Evolutionary conservation across 164 flowering plant genomes (phyloP), one percentile per base, ranked within the genome.

Genomic region (Magnolia officinalis): DNA sequence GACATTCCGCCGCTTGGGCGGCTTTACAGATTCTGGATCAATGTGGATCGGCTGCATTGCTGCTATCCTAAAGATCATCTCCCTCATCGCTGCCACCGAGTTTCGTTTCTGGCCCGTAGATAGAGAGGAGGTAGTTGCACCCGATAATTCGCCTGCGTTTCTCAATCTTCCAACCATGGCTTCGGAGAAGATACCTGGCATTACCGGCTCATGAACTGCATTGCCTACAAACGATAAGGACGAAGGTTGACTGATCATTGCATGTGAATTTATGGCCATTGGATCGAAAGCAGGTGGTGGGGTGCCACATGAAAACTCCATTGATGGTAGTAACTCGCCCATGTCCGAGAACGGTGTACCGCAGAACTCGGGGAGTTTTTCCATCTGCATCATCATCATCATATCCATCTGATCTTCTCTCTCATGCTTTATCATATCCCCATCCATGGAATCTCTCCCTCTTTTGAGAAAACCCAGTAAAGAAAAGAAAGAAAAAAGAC

Each of bases 21-120:
- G 87, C 80, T 86, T 89, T 64, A 89, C 84, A 0, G 91, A 82
- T 69, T 87, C 90, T 31, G 90, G 91, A 74, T 89, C 91, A 19
- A 89, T 89, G 78, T 89, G 85, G 63, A 89, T 83, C 18, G 91
- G 91, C 74, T 89, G 91, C 91, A 89, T 89, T 16, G 85, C 89
- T 2, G 91, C 91, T 0, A 89, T 85, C 20, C 90, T 74, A 70
- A 87, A 89, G 6, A 89, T 89, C 91, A 87, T 86, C 80, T 89
- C 91, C 65, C 89, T 84, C 91, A 89, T 87, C 2, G 88, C 81
- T 2, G 82, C 84, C 82, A 81, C 72, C 19, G 90, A 84, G 61
- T 75, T 83, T 9, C 77, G 72, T 78, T 84, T 84, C 68, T 78
- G 79, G 0, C 80, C 66, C 4, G 81, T 31, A 0, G 77, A 37